phyloP scores from a whole-genome alignment of 805 yeast genomes.

The Starmerella bombicola region DNA sequence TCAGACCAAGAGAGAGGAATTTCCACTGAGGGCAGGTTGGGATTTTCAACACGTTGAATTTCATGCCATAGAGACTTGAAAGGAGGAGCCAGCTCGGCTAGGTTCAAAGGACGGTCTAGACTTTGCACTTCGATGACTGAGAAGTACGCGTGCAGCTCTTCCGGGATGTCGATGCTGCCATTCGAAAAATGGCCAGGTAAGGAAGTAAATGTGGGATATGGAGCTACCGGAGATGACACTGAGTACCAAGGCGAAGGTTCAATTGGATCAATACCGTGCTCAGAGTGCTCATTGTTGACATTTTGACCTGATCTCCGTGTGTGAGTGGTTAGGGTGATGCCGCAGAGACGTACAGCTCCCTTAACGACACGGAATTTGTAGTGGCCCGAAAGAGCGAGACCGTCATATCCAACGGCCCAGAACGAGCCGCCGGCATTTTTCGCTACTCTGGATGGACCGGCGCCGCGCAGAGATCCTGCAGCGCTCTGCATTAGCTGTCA shows the following conservation, averaged over 20 bases:
- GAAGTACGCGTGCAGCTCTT: neutral
- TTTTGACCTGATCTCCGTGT: neutral
- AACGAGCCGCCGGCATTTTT: constrained; percentile 1
- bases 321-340: constrained; percentile 14
- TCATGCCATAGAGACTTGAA: constrained; percentile 22
- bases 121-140: constrained; percentile 10
- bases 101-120: neutral
- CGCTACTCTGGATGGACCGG: constrained; percentile 8
- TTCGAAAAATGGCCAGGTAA: constrained; percentile 3
- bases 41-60: neutral
- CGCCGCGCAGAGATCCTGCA: constrained; percentile 10
- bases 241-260: neutral
- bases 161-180: neutral
- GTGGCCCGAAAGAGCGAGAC: constrained; percentile 25
- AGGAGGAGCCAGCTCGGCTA: constrained; percentile 23
- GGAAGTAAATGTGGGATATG: constrained; percentile 18
- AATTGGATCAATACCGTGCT: neutral
- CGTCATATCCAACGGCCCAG: constrained; percentile 17
- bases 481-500: constrained; percentile 18
- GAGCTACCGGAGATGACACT: constrained; percentile 18
- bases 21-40: neutral
- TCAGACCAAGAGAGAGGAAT: constrained; percentile 21
- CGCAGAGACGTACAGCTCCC: constrained; percentile 26
- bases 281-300: neutral
- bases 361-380: constrained; percentile 23